Evolutionary conservation across 2,329 filamentous ascomycete genomes (phyloP).

Genomic region (Leptographium galeiforme): DNA sequence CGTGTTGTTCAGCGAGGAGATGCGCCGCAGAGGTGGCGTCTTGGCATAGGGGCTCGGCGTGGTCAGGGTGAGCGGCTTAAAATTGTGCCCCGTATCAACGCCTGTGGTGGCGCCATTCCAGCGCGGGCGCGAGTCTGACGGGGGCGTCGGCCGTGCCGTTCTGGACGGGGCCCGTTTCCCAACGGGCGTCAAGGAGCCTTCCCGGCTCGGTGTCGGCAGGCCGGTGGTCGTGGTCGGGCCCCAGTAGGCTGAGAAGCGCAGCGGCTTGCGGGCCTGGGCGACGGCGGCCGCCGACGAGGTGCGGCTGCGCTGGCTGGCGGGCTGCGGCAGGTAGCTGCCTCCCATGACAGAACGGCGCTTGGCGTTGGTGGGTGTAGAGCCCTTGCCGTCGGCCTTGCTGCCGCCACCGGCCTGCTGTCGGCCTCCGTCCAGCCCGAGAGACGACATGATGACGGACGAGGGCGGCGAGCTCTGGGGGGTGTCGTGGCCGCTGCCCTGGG

Average conservation of each 20-base stretch:
- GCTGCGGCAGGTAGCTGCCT: conserved; percentile 32
- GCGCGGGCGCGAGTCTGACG: conserved; percentile 45
- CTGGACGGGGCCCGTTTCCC: not conserved
- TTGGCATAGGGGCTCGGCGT: conserved; percentile 45
- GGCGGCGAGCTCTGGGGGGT: conserved; percentile 57
- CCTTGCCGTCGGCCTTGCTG: conserved; percentile 6
- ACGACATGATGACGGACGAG: conserved; percentile 48
- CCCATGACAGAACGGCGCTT: conserved; percentile 32
- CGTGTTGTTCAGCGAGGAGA: conserved; percentile 28
- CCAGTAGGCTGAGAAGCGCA: conserved; percentile 13
- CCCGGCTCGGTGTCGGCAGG: conserved; percentile 20
- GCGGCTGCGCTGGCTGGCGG: conserved; percentile 31
- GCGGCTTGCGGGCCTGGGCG: conserved; percentile 29
- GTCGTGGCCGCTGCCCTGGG: conserved; percentile 53
- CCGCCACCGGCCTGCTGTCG: conserved; percentile 21
- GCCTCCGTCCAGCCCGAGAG: conserved; percentile 28
- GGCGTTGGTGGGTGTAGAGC: conserved; percentile 23
- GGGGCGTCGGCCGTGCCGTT: conserved; percentile 20
- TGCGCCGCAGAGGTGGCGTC: conserved; percentile 26
- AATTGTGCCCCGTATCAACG: conserved; percentile 55
- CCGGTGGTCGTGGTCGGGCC: not conserved
- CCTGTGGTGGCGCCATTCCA: conserved; percentile 60
- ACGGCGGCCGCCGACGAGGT: conserved; percentile 23
- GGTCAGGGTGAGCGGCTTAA: conserved; percentile 47
- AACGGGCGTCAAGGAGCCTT: conserved; percentile 36